Base-by-base conservation (phyloP, 768 basidiomycete genomes). In the Hirschioporus abietinus region DNA sequence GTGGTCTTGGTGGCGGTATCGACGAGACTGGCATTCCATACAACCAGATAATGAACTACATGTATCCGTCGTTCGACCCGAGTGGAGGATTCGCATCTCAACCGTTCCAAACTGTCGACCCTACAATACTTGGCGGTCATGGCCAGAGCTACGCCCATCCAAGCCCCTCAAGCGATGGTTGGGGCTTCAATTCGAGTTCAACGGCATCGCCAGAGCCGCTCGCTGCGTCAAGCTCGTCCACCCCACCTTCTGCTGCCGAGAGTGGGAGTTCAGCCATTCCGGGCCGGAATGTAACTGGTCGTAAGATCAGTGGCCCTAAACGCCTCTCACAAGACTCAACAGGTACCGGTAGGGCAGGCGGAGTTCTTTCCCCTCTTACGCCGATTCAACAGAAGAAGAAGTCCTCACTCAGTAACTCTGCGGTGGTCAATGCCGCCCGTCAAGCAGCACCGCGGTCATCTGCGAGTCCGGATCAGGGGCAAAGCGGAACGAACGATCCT, bases 31-130 rank as follows among this genome's bases (percentile, higher is more conserved):
- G 78, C 15, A 75, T 90, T 59, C 86, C 89, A 69, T 92, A 88
- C 71, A 80, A 82, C 69, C 86, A 87, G 68, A 76, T 93, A 64
- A 85, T 92, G 77, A 83, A 85, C 59, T 79, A 91, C 70, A 84
- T 86, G 68, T 91, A 88, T 74, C 78, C 87, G 27, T 78, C 80
- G 66, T 75, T 86, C 66, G 85, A 88, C 68, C 74, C 77, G 34
- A 74, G 78, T 4, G 73, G 75, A 52, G 75, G 70, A 36, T 64
- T 25, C 64, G 35, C 66, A n/a, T 82, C 83, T 68, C 77, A 78
- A 60, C 84, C 85, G 7, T 91, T 84, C 77, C 92, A 91, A 36
- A 89, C 91, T 76, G 91, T 98, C 67, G 93, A 98, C 78, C 96
- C 96, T 8, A 90, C 91, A n/a, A 93, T 96, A 78, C 91, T 96